A percentile compares a stretch with the other conserved stretches of the same genome.
These are phyloP conservation scores for Schoenoplectus tabernaemontani DNA, from an alignment of 202 grass and related monocot species.

Conservation along the genomic window DNA sequence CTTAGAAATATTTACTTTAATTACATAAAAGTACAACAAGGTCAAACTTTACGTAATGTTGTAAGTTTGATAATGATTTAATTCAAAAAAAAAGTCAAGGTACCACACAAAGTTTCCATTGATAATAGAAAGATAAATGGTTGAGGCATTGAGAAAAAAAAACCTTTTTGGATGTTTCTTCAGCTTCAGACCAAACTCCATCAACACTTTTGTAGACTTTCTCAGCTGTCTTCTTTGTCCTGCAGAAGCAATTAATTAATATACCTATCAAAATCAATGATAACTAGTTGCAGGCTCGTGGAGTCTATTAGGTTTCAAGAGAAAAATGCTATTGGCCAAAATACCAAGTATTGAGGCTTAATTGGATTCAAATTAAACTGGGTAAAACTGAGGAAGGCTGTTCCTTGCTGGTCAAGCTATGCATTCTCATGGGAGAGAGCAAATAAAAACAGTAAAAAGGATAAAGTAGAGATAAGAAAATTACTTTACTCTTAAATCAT, in stretches of 20 bases:
- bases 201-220: constrained; percentile 73
- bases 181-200: constrained; percentile 74
- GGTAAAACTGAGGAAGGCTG: neutral
- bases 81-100: neutral
- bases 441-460: neutral
- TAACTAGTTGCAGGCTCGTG: neutral
- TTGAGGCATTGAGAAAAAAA: neutral
- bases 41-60: neutral
- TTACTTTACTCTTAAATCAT: constrained; percentile 93
- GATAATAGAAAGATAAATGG: neutral
- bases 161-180: constrained; percentile 86
- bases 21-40: neutral
- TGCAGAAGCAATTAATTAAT: constrained; percentile 33
- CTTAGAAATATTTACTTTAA: neutral
- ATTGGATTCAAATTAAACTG: neutral
- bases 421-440: neutral
- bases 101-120: neutral
- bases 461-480: constrained; percentile 15
- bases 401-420: neutral
- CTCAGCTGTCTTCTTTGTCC: constrained; percentile 76
- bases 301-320: neutral
- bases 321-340: neutral
- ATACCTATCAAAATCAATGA: constrained; percentile 8
- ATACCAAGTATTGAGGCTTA: neutral
- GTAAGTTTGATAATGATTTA: neutral